Evolutionary conservation across 371 early-diverging fungal genomes (phyloP), one percentile per base, ranked within the genome.

Genomic region (Lichtheimia hyalospora): DNA sequence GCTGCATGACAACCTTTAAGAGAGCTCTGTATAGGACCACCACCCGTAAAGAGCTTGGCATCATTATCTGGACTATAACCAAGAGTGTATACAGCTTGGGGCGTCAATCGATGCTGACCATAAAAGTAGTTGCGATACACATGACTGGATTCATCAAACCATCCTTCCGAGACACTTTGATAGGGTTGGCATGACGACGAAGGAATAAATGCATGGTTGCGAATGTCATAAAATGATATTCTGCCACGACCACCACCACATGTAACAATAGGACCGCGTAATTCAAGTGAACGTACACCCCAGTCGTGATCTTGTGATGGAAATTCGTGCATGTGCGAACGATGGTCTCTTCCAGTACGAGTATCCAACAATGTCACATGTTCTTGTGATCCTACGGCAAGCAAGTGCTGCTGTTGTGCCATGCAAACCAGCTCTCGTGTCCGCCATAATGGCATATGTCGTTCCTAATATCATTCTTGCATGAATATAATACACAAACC

Each of bases 231-330:
- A 57, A 74, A 82, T 5, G 77, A 69, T 1, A 81, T n/a, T 14
- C 71, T 64, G 10, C 82, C 84, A 46, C 49, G 61, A 3, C 80
- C 82, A 12, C 78, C 86, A 0, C 91, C 89, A 14, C 83, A 75
- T 0, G 87, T 79, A 24, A 88, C 49, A 24, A 86, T 73, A 46
- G 76, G 75, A 23, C 69, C 57, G 46, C 74, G 72, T 46, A 85
- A 74, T 21, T 70, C 72, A 5, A 90, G 48, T 5, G 85, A 77
- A 3, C 89, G 73, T 3, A 90, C 89, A 2, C 91, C 91, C 87
- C 89, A 89, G 1, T 80, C 81, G 1, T 82, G 84, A 68, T 90
- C 91, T 39, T 71, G 68, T 3, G 86, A 84, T 5, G 73, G 75
- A 34, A 82, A 62, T 2, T 63, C 68, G 40, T 78, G 82, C 2